These are phyloP conservation scores for Patellifolia procumbens DNA, from an alignment of 179 eudicot genomes.

Conservation along the genomic window DNA sequence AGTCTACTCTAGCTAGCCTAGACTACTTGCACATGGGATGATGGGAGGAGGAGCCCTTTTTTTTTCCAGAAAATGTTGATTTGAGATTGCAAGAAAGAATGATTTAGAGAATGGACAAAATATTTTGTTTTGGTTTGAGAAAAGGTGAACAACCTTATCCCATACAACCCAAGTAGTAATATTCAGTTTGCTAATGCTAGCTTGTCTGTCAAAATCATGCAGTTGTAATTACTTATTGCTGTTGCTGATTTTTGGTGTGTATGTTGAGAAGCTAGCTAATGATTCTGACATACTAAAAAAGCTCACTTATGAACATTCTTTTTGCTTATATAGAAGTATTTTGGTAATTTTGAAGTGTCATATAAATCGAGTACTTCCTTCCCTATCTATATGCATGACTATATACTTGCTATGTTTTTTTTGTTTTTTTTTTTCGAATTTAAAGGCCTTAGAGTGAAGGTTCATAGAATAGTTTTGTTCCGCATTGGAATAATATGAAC, in stretches of 20 bases:
- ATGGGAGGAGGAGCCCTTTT: not conserved
- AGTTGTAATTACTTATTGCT: conserved; percentile 3
- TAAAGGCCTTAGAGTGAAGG: too few relatives aligned
- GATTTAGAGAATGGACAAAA: not conserved
- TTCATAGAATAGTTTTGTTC: too few relatives aligned
- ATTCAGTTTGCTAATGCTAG: not conserved
- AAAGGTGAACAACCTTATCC: not conserved
- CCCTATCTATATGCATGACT: too few relatives aligned
- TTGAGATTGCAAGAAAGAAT: not conserved
- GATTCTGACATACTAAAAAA: not conserved
- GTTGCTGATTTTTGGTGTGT: conserved; percentile 6
- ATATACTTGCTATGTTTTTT: too few relatives aligned
- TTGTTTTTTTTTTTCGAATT: too few relatives aligned
- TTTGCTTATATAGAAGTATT: too few relatives aligned
- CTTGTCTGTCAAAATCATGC: conserved; percentile 4
- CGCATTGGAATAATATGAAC: too few relatives aligned
- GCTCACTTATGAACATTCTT: too few relatives aligned
- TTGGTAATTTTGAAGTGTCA: too few relatives aligned
- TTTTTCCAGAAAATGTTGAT: not conserved
- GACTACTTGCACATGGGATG: too few relatives aligned
- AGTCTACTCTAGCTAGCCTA: too few relatives aligned
- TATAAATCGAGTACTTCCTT: too few relatives aligned
- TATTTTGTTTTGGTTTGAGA: not conserved
- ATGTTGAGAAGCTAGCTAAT: not conserved
- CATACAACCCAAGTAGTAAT: not conserved